Conservation (phyloP, 495 filamentous ascomycete genomes). For the Pseudoneurospora amorphoporcata region DNA sequence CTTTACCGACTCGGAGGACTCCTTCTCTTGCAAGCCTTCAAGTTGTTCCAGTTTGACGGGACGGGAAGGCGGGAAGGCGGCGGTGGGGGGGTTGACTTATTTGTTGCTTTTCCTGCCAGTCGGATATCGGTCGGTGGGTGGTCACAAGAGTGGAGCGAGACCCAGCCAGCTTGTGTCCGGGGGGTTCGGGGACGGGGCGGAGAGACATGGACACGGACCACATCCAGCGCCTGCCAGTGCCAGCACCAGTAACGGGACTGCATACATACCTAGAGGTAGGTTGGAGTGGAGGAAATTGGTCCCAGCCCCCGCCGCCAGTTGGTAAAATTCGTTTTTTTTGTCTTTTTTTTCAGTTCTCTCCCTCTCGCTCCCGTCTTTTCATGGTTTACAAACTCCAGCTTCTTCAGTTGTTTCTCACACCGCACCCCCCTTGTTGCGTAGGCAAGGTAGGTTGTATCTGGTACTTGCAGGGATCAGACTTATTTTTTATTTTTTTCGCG, state of each 20-base stretch:
- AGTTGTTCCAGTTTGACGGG: not conserved
- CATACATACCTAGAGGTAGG: no score
- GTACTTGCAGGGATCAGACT: not conserved
- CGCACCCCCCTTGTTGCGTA: not conserved
- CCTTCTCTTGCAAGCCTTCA: not conserved
- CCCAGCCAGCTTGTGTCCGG: constrained; percentile 2
- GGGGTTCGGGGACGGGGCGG: not conserved
- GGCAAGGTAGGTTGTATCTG: not conserved
- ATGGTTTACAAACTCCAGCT: not conserved
- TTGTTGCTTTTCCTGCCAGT: constrained; percentile 7
- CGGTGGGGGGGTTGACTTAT: constrained; percentile 12
- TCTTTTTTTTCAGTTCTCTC: no score
- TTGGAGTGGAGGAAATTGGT: not conserved
- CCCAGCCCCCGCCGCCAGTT: constrained; percentile 2
- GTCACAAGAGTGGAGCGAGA: not conserved
- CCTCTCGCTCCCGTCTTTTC: not conserved
- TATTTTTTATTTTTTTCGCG: not conserved
- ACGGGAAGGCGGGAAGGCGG: constrained; percentile 3
- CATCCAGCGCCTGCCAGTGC: not conserved
- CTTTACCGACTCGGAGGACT: not conserved
- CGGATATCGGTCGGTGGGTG: not conserved
- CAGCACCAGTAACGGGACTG: not conserved
- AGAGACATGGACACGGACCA: not conserved
- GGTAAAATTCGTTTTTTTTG: not conserved
- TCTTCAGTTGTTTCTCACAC: not conserved